phyloP scores from a whole-genome alignment of 73 alveolate genomes.

The Paramecium octaurelia region DNA sequence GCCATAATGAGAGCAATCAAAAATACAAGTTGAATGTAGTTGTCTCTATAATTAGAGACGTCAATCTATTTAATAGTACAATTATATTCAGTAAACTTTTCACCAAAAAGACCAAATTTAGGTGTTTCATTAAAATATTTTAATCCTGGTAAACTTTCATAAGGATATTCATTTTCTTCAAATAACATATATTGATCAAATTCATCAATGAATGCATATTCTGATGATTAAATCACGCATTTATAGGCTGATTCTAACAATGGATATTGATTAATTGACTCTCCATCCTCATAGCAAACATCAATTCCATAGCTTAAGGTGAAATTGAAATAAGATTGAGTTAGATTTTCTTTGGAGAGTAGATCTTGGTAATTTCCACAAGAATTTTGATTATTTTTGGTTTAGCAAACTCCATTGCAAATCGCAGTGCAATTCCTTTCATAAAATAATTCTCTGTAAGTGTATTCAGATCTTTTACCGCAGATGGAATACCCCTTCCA shows the following conservation, averaged over 20 bases:
- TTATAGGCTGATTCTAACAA: neutral
- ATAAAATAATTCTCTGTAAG: neutral
- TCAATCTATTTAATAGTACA: neutral
- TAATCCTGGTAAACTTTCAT: neutral
- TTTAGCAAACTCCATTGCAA: neutral
- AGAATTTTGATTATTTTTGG: neutral
- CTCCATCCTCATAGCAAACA: neutral
- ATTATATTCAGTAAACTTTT: neutral
- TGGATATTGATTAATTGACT: neutral
- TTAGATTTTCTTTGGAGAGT: neutral
- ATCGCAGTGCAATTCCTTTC: neutral
- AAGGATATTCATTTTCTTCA: constrained; percentile 20
- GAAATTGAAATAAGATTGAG: neutral
- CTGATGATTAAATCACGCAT: neutral
- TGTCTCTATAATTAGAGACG: neutral
- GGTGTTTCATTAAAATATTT: neutral
- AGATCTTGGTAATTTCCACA: neutral
- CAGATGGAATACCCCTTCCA: neutral
- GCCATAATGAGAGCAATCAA: neutral
- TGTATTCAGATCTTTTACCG: neutral
- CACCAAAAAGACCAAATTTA: neutral
- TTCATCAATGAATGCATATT: neutral
- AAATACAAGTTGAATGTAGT: neutral
- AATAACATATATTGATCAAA: neutral
- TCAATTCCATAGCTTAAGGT: neutral